Evolutionary conservation across 306 rosid species (phyloP), one percentile per base, ranked within the genome.

Genomic region (Castanea crenata): DNA sequence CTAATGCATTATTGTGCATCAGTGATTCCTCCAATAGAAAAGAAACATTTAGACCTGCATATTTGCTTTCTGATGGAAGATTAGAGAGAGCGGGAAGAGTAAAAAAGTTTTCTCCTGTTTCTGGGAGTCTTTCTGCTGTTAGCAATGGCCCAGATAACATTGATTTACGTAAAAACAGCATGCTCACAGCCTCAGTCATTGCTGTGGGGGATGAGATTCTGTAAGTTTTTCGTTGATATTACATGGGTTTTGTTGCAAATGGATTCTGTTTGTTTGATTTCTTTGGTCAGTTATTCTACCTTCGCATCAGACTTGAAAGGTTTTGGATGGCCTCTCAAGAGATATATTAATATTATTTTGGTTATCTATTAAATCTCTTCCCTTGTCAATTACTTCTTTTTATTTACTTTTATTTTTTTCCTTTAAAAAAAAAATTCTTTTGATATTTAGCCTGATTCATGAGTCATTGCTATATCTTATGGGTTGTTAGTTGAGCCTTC

Each of bases 191-290:
- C 59, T 88, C 98, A 63, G 83, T 85, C 74, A 90, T 95, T 59
- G 92, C 86, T 51, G 98, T 92, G 55, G 99, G 99, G 73, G 98
- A 92, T 87, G 99, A 95, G 87, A 90, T 95, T 90, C 88, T 95
- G 99, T 95, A 91, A 87, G 92, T 91, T 80, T 85, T 81, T 83
- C 69, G 87, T 81, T 52, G 41, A 55, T 83, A 70, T 80, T 83
- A 79, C 75, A 32, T 71, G 71, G 34, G 61, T 68, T 69, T 27
- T 65, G 44, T 71, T 32, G 73, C 74, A 71, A 73, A 59, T 73
- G 29, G 23, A 62, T 46, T 81, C 56, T 76, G 54, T 68, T 81
- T 38, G 41, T 41, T 55, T 73, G 41, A 77, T 77, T 74, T 27
- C 25, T 79, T 52, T 51, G 46, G 4, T 3, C 65, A 49, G 41